These are phyloP conservation scores for Arbutus unedo DNA, from an alignment of 148 eudicot species.

Conservation along the genomic window DNA sequence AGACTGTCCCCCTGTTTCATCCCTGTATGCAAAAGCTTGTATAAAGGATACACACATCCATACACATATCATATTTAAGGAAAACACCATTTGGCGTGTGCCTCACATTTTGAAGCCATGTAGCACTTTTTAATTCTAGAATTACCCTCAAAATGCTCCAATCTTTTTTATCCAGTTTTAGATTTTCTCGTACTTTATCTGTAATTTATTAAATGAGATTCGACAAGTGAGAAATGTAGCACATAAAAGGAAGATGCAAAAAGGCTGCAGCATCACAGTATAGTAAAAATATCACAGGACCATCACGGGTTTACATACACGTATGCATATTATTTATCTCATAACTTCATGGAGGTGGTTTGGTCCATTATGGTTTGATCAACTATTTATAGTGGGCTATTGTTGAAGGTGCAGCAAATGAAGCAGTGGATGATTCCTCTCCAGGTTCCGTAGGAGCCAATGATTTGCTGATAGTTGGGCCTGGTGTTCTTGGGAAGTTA, in stretches of 20 bases:
- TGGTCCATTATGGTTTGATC: background rate
- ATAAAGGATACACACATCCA: background rate
- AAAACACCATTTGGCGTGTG: background rate
- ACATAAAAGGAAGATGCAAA: background rate
- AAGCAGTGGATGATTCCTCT: constrained; percentile 34
- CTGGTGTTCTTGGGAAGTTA: constrained; percentile 84
- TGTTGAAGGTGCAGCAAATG: constrained; percentile 33
- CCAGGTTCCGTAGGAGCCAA: constrained; percentile 35
- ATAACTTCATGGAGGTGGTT: background rate
- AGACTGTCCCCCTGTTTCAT: background rate
- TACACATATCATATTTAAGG: background rate
- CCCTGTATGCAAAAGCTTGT: background rate
- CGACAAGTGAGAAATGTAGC: background rate
- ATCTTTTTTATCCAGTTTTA: background rate
- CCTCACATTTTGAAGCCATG: background rate
- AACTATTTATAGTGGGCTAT: background rate
- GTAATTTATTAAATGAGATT: background rate
- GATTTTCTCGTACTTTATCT: background rate
- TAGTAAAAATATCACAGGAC: background rate
- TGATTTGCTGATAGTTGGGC: constrained; percentile 84
- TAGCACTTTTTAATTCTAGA: background rate
- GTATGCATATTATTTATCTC: background rate
- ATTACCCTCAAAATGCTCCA: background rate
- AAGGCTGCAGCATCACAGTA: background rate
- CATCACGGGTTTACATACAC: background rate